Percentiles rank a stretch among this genome's conserved stretches.
phyloP scores from a whole-genome alignment of 495 filamentous ascomycete genomes.

The Astrothelium subdiscretum region DNA sequence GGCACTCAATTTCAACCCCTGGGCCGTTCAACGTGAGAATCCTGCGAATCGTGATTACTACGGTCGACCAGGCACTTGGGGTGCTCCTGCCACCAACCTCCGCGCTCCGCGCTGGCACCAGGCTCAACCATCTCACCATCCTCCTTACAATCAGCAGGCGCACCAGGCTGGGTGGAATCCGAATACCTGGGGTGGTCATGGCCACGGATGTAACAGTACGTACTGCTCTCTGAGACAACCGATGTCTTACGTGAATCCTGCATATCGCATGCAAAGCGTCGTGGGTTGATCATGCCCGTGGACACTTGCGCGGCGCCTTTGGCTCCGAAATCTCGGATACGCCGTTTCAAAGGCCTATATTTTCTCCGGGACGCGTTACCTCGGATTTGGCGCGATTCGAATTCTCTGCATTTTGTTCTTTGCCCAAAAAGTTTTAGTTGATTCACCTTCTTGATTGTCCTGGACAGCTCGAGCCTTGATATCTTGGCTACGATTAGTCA shows the following conservation, averaged over 20 bases:
- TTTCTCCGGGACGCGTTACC: too few species aligned
- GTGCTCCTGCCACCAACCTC: slow-evolving; percentile 20
- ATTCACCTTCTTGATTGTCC: too few species aligned
- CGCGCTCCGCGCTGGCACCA: slow-evolving; percentile 25
- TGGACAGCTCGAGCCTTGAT: too few species aligned
- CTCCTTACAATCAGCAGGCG: slow-evolving; percentile 18
- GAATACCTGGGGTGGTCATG: slow-evolving; percentile 22
- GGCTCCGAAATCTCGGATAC: too few species aligned
- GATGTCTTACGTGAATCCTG: neutral
- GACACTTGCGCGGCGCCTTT: neutral
- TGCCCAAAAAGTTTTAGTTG: too few species aligned
- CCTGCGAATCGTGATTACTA: slow-evolving; percentile 33
- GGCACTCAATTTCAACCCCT: too few species aligned
- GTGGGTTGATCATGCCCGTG: neutral
- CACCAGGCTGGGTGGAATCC: slow-evolving; percentile 20
- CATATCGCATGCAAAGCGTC: neutral
- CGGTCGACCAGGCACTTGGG: slow-evolving; percentile 36
- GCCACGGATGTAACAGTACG: neutral
- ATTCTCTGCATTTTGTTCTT: too few species aligned
- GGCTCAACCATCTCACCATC: slow-evolving; percentile 12
- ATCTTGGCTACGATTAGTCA: too few species aligned
- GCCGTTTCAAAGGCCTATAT: neutral
- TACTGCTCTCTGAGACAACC: neutral
- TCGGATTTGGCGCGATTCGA: too few species aligned
- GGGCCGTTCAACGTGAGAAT: slow-evolving; percentile 51